Evolutionary conservation across 139 green algal species (phyloP).

Genomic region (Asterochloris erici): DNA sequence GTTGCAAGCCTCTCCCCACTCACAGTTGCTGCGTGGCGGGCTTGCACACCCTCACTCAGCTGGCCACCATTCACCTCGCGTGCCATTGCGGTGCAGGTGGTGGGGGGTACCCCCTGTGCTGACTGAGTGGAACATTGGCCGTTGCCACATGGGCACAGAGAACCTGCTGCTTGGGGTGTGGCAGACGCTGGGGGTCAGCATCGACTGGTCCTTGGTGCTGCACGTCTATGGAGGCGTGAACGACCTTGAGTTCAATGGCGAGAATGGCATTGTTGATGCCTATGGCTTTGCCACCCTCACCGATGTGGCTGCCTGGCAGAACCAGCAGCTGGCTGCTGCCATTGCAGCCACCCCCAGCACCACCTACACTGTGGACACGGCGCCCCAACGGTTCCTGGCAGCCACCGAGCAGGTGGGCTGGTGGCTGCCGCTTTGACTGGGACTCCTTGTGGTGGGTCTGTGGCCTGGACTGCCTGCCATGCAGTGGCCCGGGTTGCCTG

Average conservation of each 20-base stretch:
- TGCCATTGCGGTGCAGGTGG: not conserved
- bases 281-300: slow-evolving; percentile 7
- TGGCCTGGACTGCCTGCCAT: too few species aligned
- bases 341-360: slow-evolving; percentile 8
- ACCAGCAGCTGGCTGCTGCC: slow-evolving; percentile 5
- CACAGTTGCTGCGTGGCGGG: too few species aligned
- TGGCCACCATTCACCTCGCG: too few species aligned
- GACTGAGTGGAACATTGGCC: slow-evolving; percentile 1
- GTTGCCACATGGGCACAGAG: slow-evolving; percentile 10
- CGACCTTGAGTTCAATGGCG: not conserved
- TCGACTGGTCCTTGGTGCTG: slow-evolving; percentile 1
- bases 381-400: slow-evolving; percentile 2
- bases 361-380: slow-evolving; percentile 15
- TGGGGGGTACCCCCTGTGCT: slow-evolving; percentile 12
- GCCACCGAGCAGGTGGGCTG: not conserved
- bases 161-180: slow-evolving; percentile 10
- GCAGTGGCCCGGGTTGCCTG: too few species aligned
- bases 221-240: not conserved
- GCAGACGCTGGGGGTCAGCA: not conserved
- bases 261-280: slow-evolving; percentile 11
- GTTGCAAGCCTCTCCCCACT: too few species aligned
- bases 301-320: slow-evolving; percentile 10
- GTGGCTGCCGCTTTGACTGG: too few species aligned
- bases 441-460: too few species aligned
- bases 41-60: too few species aligned